These are phyloP conservation scores for Rhytidiadelphus loreus DNA, from an alignment of 225 moss, liverwort and hornwort species.

Conservation along the genomic window DNA sequence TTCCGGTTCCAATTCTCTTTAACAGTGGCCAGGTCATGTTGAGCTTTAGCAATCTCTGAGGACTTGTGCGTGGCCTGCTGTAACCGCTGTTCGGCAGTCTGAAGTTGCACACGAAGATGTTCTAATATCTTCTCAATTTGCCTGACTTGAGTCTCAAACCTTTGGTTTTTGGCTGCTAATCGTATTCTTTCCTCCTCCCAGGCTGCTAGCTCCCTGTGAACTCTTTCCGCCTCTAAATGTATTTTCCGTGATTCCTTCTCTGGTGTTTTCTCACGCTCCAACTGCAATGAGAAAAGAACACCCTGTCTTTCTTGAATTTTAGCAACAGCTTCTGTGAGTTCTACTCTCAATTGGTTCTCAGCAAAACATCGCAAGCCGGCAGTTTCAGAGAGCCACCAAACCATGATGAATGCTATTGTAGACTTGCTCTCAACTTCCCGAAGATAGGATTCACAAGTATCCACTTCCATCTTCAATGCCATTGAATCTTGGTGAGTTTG, in stretches of 20 bases:
- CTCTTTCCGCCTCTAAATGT: conserved; percentile 15
- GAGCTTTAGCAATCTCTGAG: conserved; percentile 6
- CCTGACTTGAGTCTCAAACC: conserved; percentile 19
- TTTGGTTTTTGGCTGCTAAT: conserved; percentile 27
- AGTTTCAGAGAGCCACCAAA: conserved; percentile 51
- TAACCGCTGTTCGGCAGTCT: conserved; percentile 15
- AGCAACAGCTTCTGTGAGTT: conserved; percentile 43
- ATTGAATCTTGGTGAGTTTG: conserved; percentile 6
- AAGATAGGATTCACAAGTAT: conserved; percentile 15
- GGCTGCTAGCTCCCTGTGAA: conserved; percentile 19
- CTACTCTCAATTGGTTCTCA: conserved; percentile 28
- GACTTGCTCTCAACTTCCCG: conserved; percentile 27
- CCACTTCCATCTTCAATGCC: conserved; percentile 6
- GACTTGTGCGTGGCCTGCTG: conserved; percentile 12
- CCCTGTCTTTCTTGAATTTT: conserved; percentile 42
- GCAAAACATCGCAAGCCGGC: conserved; percentile 25
- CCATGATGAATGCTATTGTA: conserved; percentile 13
- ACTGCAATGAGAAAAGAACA: conserved; percentile 35
- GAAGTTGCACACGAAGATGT: conserved; percentile 9
- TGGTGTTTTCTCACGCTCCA: conserved; percentile 35
- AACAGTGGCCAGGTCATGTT: not conserved
- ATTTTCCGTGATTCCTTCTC: conserved; percentile 30
- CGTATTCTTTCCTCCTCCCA: conserved; percentile 23
- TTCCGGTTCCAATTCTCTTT: conserved; percentile 17
- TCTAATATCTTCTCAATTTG: conserved; percentile 8